These are phyloP conservation scores for Monsonia emarginata DNA, from an alignment of 441 rosid species.

Conservation along the genomic window DNA sequence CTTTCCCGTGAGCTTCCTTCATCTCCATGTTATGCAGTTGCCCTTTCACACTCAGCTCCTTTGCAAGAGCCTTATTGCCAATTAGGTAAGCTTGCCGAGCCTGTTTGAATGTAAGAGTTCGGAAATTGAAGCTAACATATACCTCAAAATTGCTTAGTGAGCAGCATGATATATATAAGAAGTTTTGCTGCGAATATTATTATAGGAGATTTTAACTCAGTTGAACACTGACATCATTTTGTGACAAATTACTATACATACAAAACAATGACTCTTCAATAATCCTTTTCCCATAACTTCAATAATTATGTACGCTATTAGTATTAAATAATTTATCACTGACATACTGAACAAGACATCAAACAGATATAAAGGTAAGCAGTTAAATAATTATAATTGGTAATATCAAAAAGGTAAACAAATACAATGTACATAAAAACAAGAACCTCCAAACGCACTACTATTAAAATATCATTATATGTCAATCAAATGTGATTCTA, in stretches of 20 bases:
- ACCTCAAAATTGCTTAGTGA: not conserved
- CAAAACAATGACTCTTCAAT: no score
- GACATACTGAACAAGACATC: no score
- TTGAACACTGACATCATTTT: not conserved
- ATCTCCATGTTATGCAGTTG: constrained; percentile 81
- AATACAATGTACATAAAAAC: no score
- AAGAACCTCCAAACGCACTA: no score
- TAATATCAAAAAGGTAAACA: no score
- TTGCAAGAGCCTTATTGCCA: constrained; percentile 84
- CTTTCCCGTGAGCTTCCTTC: constrained; percentile 95
- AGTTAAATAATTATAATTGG: no score
- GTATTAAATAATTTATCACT: no score
- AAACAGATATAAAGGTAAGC: no score
- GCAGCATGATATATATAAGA: not conserved
- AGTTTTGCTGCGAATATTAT: constrained; percentile 3
- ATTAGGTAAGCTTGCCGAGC: constrained; percentile 81
- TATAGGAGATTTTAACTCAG: not conserved
- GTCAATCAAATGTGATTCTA: not conserved
- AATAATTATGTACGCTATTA: no score
- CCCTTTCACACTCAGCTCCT: constrained; percentile 85
- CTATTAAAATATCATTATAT: no score
- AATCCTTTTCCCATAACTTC: no score
- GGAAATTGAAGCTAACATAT: constrained; percentile 8
- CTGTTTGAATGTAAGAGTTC: constrained; percentile 26
- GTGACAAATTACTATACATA: no score